Evolutionary conservation across 805 yeast genomes (phyloP), one percentile per base, ranked within the genome.

Genomic region (Candida andamanensis): DNA sequence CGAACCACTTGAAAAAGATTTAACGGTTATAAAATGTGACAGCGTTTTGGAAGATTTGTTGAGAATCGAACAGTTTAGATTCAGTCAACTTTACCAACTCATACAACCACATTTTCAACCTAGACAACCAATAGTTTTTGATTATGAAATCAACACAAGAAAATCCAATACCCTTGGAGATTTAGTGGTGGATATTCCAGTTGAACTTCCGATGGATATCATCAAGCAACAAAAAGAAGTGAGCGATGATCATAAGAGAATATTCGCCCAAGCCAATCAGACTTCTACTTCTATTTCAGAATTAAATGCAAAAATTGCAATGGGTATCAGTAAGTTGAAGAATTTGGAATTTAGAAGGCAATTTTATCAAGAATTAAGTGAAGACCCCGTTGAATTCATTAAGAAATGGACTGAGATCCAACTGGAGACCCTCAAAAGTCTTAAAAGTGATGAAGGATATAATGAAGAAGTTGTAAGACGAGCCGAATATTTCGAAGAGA

Each of bases 381-480:
- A 80, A 28, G 78, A 89, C 49, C 97, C 98, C 0, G 80, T 78
- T 3, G 69, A 69, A 15, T 85, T 86, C 46, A 60, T 92, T 44
- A 67, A 79, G 34, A 70, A 76, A 31, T 84, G 95, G 74, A 66
- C 79, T 40, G 81, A 78, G 26, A 80, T 86, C 26, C 95, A 92
- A 55, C 69, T 86, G 11, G 85, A 86, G 38, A 84, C 90, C 29
- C 69, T 92, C 49, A 87, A 83, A 59, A 83, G 90, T 10, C 68
- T 92, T 42, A 74, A 86, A 38, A 87, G 95, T 43, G 97, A 92
- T 42, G 92, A 84, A 46, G 90, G 89, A 7, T 83, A 79, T 58
- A 80, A 79, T 51, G 97, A 90, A 60, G 97, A 89, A 52, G 67
- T 75, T 14, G 95, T 86, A 4, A 77, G 98, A 62, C 74, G 82